Conservation (phyloP, 805 yeast genomes). For the Candida orba region DNA sequence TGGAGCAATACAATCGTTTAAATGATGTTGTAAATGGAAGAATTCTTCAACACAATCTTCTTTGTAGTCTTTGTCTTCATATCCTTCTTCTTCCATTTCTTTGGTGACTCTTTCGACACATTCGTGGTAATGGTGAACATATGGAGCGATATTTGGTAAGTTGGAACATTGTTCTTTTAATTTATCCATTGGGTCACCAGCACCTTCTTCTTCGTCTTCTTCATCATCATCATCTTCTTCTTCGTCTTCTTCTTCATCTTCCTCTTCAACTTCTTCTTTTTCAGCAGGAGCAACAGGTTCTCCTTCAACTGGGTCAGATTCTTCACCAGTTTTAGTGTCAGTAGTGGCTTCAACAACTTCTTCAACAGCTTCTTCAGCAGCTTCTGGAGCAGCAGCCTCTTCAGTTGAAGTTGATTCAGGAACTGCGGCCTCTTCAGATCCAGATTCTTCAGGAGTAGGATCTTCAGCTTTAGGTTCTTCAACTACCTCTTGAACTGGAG, state of each 20-base stretch:
- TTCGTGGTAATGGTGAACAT: conserved; percentile 84
- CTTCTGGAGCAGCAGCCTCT: conserved; percentile 4
- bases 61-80: conserved; percentile 71
- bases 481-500: background rate
- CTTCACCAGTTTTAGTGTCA: conserved; percentile 1
- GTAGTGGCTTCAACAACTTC: conserved; percentile 10
- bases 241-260: conserved; percentile 28
- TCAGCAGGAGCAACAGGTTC: conserved; percentile 4
- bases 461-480: conserved; percentile 6
- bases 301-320: conserved; percentile 9
- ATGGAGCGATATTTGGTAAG: conserved; percentile 59
- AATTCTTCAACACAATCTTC: conserved; percentile 98
- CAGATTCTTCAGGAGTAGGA: conserved; percentile 6
- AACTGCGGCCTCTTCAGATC: conserved; percentile 1
- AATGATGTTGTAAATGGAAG: conserved; percentile 92
- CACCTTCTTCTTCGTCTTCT: conserved; percentile 65
- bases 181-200: conserved; percentile 56
- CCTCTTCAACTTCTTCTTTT: conserved; percentile 1
- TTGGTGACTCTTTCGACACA: conserved; percentile 92
- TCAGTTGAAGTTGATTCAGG: conserved; percentile 6
- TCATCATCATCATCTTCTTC: conserved; percentile 58
- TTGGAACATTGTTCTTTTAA: conserved; percentile 64
- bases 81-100: conserved; percentile 77
- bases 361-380: conserved; percentile 6
- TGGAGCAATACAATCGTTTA: conserved; percentile 89